phyloP scores from a whole-genome alignment of 352 stramenopile species.

The Nothophytophthora sp. region DNA sequence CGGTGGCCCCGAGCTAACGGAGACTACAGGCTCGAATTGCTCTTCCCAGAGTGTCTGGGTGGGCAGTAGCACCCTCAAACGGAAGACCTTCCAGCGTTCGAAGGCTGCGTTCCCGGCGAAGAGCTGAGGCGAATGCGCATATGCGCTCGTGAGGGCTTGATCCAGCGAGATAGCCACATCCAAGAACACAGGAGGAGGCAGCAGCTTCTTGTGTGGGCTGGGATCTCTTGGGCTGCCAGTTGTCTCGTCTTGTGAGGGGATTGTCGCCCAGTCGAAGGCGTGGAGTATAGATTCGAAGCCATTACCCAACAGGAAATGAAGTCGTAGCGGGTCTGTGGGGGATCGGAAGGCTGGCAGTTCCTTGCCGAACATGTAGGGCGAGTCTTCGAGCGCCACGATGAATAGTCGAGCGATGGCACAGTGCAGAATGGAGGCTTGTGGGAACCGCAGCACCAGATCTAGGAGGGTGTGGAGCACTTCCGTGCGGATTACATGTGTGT shows the following conservation, averaged over 20 bases:
- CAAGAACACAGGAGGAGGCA: constrained; percentile 52
- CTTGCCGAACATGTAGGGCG: constrained; percentile 80
- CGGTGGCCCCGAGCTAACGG: constrained; percentile 12
- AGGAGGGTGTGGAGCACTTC: constrained; percentile 60
- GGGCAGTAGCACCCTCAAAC: constrained; percentile 41
- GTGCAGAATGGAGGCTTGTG: constrained; percentile 83
- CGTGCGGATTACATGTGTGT: constrained; percentile 38
- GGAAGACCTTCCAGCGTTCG: constrained; percentile 56
- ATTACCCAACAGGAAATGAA: constrained; percentile 55
- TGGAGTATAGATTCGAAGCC: constrained; percentile 45
- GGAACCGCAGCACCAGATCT: constrained; percentile 92
- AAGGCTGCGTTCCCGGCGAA: constrained; percentile 42
- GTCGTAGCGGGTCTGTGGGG: constrained; percentile 46
- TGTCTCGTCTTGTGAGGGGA: constrained; percentile 3
- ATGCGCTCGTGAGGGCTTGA: constrained; percentile 62
- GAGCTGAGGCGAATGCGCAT: constrained; percentile 53
- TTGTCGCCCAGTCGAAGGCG: constrained; percentile 27
- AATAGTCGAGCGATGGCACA: constrained; percentile 67
- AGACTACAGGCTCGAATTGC: constrained; percentile 33
- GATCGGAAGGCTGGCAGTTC: constrained; percentile 65
- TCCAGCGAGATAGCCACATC: constrained; percentile 80
- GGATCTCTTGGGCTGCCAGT: background rate
- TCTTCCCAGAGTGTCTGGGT: constrained; percentile 75
- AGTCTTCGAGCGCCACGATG: constrained; percentile 80
- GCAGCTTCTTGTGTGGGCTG: constrained; percentile 1